Percentiles rank a stretch among this genome's conserved stretches.
Conservation (phyloP, 805 yeast species). For the Candida pseudoglaebosa region DNA sequence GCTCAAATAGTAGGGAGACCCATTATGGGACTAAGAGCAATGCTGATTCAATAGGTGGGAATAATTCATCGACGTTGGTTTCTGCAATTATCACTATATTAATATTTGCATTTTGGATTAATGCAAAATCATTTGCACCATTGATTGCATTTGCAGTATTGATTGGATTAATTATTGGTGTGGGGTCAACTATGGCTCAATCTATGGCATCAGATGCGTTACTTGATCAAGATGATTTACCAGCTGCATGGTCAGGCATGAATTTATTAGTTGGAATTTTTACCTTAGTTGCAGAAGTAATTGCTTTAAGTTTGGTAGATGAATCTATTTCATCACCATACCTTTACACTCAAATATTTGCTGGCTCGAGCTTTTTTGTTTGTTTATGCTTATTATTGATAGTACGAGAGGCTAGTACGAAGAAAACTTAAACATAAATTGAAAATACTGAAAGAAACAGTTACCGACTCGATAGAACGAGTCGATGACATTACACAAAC, state of each 20-base stretch:
- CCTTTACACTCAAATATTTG: conserved; percentile 53
- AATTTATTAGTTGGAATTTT: conserved; percentile 26
- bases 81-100: conserved; percentile 21
- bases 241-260: conserved; percentile 37
- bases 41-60: conserved; percentile 44
- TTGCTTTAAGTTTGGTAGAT: conserved; percentile 45
- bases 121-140: conserved; percentile 26
- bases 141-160: conserved; percentile 25
- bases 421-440: conserved; percentile 27
- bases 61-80: conserved; percentile 19
- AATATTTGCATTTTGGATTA: conserved; percentile 34
- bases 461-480: conserved; percentile 7
- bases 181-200: conserved; percentile 20
- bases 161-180: conserved; percentile 27
- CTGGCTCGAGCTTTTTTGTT: conserved; percentile 45
- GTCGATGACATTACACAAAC: too few relatives aligned
- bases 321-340: conserved; percentile 34
- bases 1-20: conserved; percentile 47
- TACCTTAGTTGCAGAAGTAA: conserved; percentile 47
- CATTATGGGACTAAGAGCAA: conserved; percentile 37
- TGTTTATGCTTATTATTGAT: conserved; percentile 39
- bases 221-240: conserved; percentile 14
- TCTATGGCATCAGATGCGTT: conserved; percentile 20
- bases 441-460: not conserved
- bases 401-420: conserved; percentile 48